Percentiles rank a stretch among this genome's conserved stretches.
phyloP scores from a whole-genome alignment of 441 rosid genomes.

The Adansonia madagascariensis region DNA sequence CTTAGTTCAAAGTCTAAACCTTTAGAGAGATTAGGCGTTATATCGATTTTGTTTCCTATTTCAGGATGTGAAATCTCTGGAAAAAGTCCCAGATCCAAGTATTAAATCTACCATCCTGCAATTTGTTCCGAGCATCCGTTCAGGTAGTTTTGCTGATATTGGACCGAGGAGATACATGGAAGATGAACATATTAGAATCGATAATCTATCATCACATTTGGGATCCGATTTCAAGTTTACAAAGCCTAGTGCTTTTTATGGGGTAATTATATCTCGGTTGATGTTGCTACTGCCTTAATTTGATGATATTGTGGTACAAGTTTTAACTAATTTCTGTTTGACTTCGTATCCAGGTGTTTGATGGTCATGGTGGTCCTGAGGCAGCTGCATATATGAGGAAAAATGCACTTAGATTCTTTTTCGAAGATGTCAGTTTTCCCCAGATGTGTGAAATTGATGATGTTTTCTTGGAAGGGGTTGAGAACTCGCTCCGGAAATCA shows the following conservation, averaged over 20 bases:
- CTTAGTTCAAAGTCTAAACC: neutral
- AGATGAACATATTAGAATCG: constrained; percentile 50
- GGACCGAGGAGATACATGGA: constrained; percentile 51
- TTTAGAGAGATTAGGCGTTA: neutral
- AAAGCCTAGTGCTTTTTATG: constrained; percentile 60
- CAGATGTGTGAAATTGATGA: constrained; percentile 52
- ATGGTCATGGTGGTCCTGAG: constrained; percentile 81
- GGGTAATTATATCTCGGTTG: constrained; percentile 41
- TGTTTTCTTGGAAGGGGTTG: constrained; percentile 49
- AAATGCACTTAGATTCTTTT: constrained; percentile 49
- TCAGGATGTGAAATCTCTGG: constrained; percentile 49
- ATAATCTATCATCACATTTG: constrained; percentile 53
- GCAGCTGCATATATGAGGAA: constrained; percentile 54
- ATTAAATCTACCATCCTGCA: constrained; percentile 42
- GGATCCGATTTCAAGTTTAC: constrained; percentile 46
- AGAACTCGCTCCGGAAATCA: constrained; percentile 34
- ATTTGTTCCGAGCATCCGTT: constrained; percentile 65
- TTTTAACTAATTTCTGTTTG: neutral
- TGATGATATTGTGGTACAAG: neutral
- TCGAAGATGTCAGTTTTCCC: constrained; percentile 57
- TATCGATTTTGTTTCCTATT: constrained; percentile 11
- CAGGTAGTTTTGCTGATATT: constrained; percentile 51
- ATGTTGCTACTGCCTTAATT: constrained; percentile 6
- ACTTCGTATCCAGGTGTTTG: constrained; percentile 48
- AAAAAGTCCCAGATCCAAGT: constrained; percentile 35